These are phyloP conservation scores for Diaporthe citri DNA, from an alignment of 2,329 filamentous ascomycete species.

Conservation along the genomic window DNA sequence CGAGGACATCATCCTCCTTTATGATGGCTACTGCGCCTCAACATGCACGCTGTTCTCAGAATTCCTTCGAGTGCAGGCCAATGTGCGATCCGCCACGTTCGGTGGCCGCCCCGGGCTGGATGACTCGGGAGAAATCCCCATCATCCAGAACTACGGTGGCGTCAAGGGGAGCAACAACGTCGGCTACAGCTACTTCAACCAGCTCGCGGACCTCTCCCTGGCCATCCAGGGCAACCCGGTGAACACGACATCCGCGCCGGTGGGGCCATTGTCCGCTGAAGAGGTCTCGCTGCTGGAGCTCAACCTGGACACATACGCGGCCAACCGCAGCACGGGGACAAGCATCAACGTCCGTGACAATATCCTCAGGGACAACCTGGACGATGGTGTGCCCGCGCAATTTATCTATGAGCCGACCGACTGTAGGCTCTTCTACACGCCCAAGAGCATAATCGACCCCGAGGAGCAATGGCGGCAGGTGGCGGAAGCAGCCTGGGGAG, in stretches of 20 bases:
- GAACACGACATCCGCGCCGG: conserved; percentile 19
- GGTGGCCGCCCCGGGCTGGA: conserved; percentile 56
- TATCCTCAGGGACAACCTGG: conserved; percentile 52
- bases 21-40: conserved; percentile 69
- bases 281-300: conserved; percentile 40
- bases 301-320: conserved; percentile 46
- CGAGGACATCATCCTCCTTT: conserved; percentile 68
- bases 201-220: conserved; percentile 41
- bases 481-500: conserved; percentile 52
- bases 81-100: conserved; percentile 64
- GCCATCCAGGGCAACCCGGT: conserved; percentile 9
- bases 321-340: conserved; percentile 46
- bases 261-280: conserved; percentile 12
- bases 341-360: conserved; percentile 56
- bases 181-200: conserved; percentile 47
- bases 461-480: conserved; percentile 61
- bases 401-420: conserved; percentile 62
- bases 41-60: conserved; percentile 69
- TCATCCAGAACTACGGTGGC: conserved; percentile 66
- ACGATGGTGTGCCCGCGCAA: conserved; percentile 59
- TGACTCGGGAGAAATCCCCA: conserved; percentile 15
- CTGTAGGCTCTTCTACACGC: conserved; percentile 66
- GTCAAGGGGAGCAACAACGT: conserved; percentile 58
- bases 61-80: conserved; percentile 62
- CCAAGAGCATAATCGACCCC: conserved; percentile 60